Evolutionary conservation across 2,329 filamentous ascomycete species (phyloP).

Genomic region (Lasiodiplodia citricola): DNA sequence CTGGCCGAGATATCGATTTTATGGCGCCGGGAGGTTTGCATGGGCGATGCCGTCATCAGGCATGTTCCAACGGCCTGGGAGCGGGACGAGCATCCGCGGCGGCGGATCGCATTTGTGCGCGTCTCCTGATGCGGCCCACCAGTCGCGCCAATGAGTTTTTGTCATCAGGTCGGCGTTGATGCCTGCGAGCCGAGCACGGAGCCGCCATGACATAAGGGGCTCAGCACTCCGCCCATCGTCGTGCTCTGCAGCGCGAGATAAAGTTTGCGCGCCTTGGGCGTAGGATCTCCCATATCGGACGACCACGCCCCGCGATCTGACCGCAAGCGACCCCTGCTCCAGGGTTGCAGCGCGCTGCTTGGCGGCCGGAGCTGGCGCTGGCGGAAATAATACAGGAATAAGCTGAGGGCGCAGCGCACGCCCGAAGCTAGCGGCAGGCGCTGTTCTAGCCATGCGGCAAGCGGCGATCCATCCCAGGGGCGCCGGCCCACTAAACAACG

Average conservation of each 20-base stretch:
- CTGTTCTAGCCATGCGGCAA: slow-evolving; percentile 6
- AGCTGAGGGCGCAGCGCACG: slow-evolving; percentile 1
- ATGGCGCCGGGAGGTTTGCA: background rate
- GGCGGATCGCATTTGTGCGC: slow-evolving; percentile 4
- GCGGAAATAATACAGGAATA: slow-evolving; percentile 4
- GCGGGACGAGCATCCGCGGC: slow-evolving; percentile 14
- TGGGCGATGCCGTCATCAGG: slow-evolving; percentile 11
- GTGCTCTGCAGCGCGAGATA: background rate
- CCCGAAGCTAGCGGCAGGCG: background rate
- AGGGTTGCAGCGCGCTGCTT: slow-evolving; percentile 5
- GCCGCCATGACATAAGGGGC: slow-evolving; percentile 1
- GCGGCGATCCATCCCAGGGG: slow-evolving; percentile 7
- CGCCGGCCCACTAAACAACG: background rate
- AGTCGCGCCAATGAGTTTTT: background rate
- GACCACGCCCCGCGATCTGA: slow-evolving; percentile 12
- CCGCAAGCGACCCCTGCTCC: slow-evolving; percentile 4
- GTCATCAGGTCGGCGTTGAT: slow-evolving; percentile 1
- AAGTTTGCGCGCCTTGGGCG: background rate
- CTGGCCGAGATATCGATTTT: slow-evolving; percentile 9
- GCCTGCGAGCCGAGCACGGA: background rate
- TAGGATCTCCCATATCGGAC: background rate
- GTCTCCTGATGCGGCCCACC: background rate
- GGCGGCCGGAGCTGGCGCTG: background rate
- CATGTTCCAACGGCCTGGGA: slow-evolving; percentile 13
- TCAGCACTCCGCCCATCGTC: background rate